Base-by-base conservation (phyloP, 768 basidiomycete species). In the Flagelloscypha sp. region DNA sequence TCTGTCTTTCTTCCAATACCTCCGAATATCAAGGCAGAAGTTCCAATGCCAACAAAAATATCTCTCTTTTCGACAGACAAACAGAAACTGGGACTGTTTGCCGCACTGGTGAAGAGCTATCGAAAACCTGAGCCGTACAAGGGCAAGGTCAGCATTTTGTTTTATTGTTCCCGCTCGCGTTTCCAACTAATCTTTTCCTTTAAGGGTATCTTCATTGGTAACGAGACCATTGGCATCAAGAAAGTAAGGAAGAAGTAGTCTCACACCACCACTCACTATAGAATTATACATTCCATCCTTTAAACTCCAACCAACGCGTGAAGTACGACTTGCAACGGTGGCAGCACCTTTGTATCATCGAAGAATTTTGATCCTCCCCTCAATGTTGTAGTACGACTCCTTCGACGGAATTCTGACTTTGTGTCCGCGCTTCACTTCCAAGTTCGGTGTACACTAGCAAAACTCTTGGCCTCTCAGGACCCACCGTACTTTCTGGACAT, bases 81-180 rank as follows among this genome's bases (percentile, higher is more conserved):
- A 57, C 84, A 95, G 48, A 61, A 69, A 31, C 56, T 99, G 39
- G 90, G 90, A 2, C 66, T 87, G 45, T 94, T 94, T 53, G 85
- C 90, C 0, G 89, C 93, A 5, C 74, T 78, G 45, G 79, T 98
- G 17, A 69, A 92, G 43, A 72, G 70, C 40, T 82, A 79, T 63
- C 74, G 94, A 48, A 82, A 81, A 47, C 94, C 94, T 15, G 94
- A 99, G 54, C 93, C 92, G 11, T 99, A 97, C 62, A 89, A 97
- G 62, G 94, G 92, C 54, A 97, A 97, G 74, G 92, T 94, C 51
- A 17, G 36, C n/a, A 3, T 16, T 30, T 28, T 22, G 15, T 24
- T 21, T 13, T 27, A 36, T 31, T 15, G 27, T 15, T 22, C 13
- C 31, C 39, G 31, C 9, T 41, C 36, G 18, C 21, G 32, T 29